Conservation (phyloP, 2,329 filamentous ascomycete genomes). For the Chaetothyriales sp. region DNA sequence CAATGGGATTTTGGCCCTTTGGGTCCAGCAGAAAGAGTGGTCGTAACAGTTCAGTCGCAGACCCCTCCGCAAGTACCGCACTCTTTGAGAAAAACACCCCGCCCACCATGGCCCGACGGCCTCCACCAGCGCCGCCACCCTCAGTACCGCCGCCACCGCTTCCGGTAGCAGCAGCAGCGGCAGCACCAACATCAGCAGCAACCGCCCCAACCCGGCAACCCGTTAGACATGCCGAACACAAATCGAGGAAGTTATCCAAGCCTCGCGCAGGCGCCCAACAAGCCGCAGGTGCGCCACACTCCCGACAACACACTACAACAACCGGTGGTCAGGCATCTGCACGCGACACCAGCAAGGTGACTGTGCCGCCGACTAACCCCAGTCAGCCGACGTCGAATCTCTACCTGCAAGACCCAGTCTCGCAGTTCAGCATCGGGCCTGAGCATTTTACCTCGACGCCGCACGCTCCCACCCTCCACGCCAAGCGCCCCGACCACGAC, state of each 20-base stretch:
- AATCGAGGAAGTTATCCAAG: slow-evolving; percentile 11
- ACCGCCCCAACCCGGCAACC: neutral
- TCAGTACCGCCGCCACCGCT: no score
- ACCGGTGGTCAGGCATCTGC: no score
- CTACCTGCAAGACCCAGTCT: slow-evolving; percentile 21
- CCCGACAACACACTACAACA: neutral
- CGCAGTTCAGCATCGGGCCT: slow-evolving; percentile 24
- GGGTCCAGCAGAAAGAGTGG: slow-evolving; percentile 14
- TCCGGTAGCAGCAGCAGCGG: neutral
- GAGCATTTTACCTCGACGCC: slow-evolving; percentile 29
- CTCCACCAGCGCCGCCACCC: neutral
- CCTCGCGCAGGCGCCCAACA: neutral
- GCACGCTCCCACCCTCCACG: slow-evolving; percentile 35
- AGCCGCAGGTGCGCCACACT: neutral
- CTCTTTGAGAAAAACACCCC: slow-evolving; percentile 6
- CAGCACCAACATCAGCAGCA: neutral
- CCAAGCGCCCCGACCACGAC: slow-evolving; percentile 46
- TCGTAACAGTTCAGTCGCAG: slow-evolving; percentile 6
- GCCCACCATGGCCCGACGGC: slow-evolving; percentile 6
- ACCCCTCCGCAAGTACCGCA: slow-evolving; percentile 3
- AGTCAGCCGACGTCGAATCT: slow-evolving; percentile 1
- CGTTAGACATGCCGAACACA: slow-evolving; percentile 2
- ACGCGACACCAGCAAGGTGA: neutral
- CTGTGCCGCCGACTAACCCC: neutral
- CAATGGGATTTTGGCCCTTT: slow-evolving; percentile 18